Evolutionary conservation across 2,329 filamentous ascomycete species (phyloP).

Genomic region (Thielaviopsis populi): DNA sequence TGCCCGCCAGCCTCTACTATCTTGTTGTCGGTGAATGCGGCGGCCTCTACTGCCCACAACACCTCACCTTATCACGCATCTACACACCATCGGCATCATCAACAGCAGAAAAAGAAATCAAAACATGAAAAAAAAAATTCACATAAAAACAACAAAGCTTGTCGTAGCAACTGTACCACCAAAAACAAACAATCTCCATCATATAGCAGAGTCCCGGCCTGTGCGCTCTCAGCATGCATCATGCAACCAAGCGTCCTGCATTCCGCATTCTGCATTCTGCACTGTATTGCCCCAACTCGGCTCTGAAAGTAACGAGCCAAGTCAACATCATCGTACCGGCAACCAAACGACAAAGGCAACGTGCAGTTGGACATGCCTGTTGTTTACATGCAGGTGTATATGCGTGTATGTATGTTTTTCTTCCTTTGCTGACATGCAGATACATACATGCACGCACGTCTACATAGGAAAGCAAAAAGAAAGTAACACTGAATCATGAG

Average conservation of each 20-base stretch:
- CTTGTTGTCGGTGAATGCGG: too few species aligned
- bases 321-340: background rate
- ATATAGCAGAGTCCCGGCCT: background rate
- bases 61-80: too few species aligned
- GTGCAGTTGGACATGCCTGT: background rate
- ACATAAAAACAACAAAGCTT: background rate
- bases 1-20: too few species aligned
- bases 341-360: background rate
- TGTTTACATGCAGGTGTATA: background rate
- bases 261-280: background rate
- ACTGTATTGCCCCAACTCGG: background rate
- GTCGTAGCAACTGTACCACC: background rate
- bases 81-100: too few species aligned
- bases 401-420: too few species aligned
- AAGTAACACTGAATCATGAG: too few species aligned
- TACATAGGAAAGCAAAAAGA: too few species aligned
- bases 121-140: too few species aligned
- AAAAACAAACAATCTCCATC: background rate
- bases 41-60: too few species aligned
- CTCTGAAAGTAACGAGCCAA: background rate
- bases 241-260: background rate
- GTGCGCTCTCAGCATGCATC: background rate
- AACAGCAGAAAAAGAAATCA: too few species aligned
- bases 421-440: too few species aligned
- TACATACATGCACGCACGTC: too few species aligned